phyloP scores from a whole-genome alignment of 306 rosid species.

The Trifolium dubium region DNA sequence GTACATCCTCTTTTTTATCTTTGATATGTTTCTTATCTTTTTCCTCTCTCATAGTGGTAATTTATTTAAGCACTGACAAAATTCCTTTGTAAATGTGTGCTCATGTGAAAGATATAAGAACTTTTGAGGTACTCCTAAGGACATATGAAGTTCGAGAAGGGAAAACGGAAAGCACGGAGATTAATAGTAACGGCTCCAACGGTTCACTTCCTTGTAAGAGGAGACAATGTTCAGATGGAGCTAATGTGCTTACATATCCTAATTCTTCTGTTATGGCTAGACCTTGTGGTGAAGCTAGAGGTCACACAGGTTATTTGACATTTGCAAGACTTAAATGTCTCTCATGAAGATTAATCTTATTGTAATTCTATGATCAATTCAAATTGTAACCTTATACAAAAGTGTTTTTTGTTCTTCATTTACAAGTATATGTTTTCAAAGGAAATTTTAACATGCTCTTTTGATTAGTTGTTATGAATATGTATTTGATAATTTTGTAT shows the following conservation, averaged over 20 bases:
- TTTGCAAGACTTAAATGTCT: conserved; percentile 37
- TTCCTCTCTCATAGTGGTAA: neutral
- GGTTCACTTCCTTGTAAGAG: conserved; percentile 74
- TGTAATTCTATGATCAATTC: conserved; percentile 6
- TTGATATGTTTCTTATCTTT: neutral
- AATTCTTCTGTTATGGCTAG: conserved; percentile 36
- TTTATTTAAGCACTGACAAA: conserved; percentile 10
- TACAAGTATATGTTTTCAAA: too few species aligned
- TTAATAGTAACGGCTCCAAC: conserved; percentile 32
- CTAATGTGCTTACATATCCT: conserved; percentile 9
- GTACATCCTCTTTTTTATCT: neutral
- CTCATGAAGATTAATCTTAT: conserved; percentile 4
- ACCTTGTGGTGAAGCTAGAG: conserved; percentile 40
- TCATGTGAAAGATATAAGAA: conserved; percentile 66
- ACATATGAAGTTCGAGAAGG: conserved; percentile 57
- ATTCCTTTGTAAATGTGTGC: neutral
- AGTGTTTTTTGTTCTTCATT: neutral
- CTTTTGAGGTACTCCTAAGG: conserved; percentile 32
- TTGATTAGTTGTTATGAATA: too few species aligned
- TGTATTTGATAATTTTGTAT: too few species aligned
- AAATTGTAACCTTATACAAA: neutral
- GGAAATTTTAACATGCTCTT: too few species aligned
- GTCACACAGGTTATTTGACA: conserved; percentile 41
- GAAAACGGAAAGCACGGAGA: conserved; percentile 43
- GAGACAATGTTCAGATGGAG: conserved; percentile 52